A percentile compares a stretch with the other conserved stretches of the same genome.
phyloP scores from a whole-genome alignment of 1,139 yeast species.

The Ashbya aceris region DNA sequence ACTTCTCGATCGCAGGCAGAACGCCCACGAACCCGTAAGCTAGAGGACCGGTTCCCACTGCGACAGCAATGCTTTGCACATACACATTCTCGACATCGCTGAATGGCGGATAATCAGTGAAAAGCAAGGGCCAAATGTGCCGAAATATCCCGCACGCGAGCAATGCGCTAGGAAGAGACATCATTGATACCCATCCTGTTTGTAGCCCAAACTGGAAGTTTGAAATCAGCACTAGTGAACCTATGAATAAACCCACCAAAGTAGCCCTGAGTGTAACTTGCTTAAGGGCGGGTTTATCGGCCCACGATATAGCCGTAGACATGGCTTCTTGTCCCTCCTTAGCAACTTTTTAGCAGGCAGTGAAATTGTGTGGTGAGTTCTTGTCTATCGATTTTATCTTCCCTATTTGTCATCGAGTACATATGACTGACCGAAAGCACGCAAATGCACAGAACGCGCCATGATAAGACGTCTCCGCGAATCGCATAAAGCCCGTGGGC shows the following conservation, averaged over 20 bases:
- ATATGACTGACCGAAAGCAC: too few relatives aligned
- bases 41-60: conserved; percentile 94
- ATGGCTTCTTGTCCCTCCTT: too few relatives aligned
- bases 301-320: conserved; percentile 18
- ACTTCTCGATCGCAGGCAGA: conserved; percentile 92
- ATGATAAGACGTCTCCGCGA: too few relatives aligned
- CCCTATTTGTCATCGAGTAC: too few relatives aligned
- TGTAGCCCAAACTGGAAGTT: conserved; percentile 95
- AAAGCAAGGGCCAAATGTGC: conserved; percentile 31
- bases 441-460: too few relatives aligned
- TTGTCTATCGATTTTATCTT: too few relatives aligned
- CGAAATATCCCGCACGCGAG: conserved; percentile 75
- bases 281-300: conserved; percentile 29
- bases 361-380: too few relatives aligned
- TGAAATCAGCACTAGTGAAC: conserved; percentile 72
- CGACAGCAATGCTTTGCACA: conserved; percentile 87
- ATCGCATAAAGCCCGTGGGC: too few relatives aligned
- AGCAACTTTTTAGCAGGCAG: too few relatives aligned
- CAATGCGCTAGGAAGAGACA: conserved; percentile 93
- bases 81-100: conserved; percentile 90
- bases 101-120: conserved; percentile 36
- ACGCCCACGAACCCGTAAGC: conserved; percentile 94
- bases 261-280: conserved; percentile 71
- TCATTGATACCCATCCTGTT: conserved; percentile 99
- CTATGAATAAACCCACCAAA: conserved; percentile 63